Evolutionary conservation across 1,284 basidiomycete species (phyloP).

Genomic region (Microbotryomycetes sp.): DNA sequence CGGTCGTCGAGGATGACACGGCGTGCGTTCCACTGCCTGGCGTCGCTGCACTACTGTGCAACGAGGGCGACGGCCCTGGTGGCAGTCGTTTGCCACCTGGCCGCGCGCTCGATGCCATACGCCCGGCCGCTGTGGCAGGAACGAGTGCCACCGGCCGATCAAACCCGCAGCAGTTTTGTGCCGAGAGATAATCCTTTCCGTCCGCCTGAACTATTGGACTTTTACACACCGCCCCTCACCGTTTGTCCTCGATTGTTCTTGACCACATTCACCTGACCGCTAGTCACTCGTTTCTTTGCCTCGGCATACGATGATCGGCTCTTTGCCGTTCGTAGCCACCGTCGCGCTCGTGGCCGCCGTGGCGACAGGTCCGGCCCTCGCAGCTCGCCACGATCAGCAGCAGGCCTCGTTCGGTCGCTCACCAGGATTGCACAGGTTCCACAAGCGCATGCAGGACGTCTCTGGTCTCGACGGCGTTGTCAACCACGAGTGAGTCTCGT

Average conservation of each 20-base stretch:
- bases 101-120: neutral
- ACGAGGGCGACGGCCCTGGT: no score
- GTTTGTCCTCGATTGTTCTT: neutral
- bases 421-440: conserved; percentile 6
- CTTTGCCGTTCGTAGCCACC: neutral
- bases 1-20: neutral
- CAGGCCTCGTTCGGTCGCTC: neutral
- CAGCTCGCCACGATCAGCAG: neutral
- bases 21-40: no score
- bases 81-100: no score
- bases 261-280: neutral
- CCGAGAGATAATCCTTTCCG: no score
- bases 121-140: no score
- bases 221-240: neutral
- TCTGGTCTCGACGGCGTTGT: conserved; percentile 14
- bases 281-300: neutral
- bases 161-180: neutral
- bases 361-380: neutral
- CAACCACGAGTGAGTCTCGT: conserved; percentile 18
- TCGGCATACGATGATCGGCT: no score
- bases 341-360: neutral
- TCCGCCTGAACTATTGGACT: no score
- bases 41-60: no score
- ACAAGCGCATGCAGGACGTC: conserved; percentile 17
- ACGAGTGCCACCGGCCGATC: neutral